Evolutionary conservation across 1,139 yeast genomes (phyloP).

Genomic region (Zygosaccharomyces pseudobailii): DNA sequence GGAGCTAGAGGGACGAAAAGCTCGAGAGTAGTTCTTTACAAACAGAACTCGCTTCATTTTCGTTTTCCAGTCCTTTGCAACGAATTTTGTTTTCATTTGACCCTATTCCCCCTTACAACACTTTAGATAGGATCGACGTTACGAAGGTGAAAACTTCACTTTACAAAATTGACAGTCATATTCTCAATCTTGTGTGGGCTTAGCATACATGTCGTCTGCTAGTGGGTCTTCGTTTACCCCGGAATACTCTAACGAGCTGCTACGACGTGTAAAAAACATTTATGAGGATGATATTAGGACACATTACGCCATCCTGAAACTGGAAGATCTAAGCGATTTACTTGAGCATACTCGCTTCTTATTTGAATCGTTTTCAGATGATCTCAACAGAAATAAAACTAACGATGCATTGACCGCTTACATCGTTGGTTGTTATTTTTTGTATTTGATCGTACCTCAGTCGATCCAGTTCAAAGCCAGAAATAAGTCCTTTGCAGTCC

Average conservation of each 20-base stretch:
- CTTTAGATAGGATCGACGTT: background rate
- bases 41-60: background rate
- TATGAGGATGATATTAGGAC: conserved; percentile 33
- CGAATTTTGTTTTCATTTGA: background rate
- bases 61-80: background rate
- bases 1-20: background rate
- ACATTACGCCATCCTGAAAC: conserved; percentile 26
- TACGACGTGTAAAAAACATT: conserved; percentile 27
- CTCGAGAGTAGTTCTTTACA: background rate
- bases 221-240: conserved; percentile 31
- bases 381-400: conserved; percentile 14
- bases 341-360: conserved; percentile 32
- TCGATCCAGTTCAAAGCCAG: conserved; percentile 39
- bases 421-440: conserved; percentile 36
- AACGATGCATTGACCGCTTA: conserved; percentile 31
- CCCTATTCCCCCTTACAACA: background rate
- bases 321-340: conserved; percentile 33
- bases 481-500: conserved; percentile 37
- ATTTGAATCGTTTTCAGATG: conserved; percentile 28
- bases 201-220: background rate
- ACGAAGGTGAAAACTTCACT: background rate
- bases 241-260: conserved; percentile 36
- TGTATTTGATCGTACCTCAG: conserved; percentile 36
- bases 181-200: background rate
- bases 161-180: background rate